Base-by-base conservation (phyloP, 2,329 filamentous ascomycete species). In the Lasiodiplodia gonubiensis region DNA sequence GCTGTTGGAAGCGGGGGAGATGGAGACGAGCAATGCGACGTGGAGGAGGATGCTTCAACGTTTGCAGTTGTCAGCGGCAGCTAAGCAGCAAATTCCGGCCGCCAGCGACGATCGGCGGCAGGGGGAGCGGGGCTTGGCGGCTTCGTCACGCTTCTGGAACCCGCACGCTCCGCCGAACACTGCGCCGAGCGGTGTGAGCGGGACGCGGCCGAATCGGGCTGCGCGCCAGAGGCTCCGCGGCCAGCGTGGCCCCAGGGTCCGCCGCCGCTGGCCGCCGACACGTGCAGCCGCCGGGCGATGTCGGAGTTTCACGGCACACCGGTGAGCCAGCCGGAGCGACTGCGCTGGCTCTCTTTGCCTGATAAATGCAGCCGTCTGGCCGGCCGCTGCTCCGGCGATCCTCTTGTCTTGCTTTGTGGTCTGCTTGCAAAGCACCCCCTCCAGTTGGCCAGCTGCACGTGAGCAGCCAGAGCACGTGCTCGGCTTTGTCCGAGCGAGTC, bases 61-160 rank as follows among this genome's bases (percentile, higher is more conserved):
- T 61, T 61, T 49, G 57, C 57, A 48, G 57, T 42, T 16, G 59
- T 25, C 59, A 63, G 59, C 59, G 59, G 46, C 59, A 63, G 46
- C 59, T 63, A 35, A 63, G 53, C 59, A 49, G 46, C 64, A 66
- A 53, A 66, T 57, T 57, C 49, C 52, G 64, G 64, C 53, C 46
- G 57, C 53, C 53, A 55, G 64, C 53, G 46, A 51, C 46, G 64
- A 66, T 66, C 64, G 35, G 42, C 64, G 4, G 37, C 64, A 54
- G 53, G 64, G 64, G 39, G 59, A 42, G 48, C 14, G 16, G 39
- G 64, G 42, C 64, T 66, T 59, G 64, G 64, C 52, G 37, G 27
- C 39, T 66, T 66, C 52, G 64, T 59, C 64, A 54, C 42, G 53
- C 37, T 66, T 59, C 64, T 49, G 35, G 64, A 66, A 66, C 39